phyloP scores from a whole-genome alignment of 768 basidiomycete genomes.

The Russula compacta region DNA sequence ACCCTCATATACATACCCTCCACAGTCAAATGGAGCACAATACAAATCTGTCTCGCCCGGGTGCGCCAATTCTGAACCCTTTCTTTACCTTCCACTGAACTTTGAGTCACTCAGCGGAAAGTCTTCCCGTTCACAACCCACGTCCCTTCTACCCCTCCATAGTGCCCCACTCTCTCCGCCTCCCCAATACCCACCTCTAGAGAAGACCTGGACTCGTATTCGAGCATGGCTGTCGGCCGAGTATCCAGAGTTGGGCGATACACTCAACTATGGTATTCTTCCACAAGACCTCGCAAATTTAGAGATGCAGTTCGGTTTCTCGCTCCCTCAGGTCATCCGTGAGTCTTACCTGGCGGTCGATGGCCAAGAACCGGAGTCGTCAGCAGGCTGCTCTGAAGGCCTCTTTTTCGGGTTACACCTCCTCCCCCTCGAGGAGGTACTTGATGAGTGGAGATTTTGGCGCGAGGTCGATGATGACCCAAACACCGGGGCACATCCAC shows the following conservation, averaged over 20 bases:
- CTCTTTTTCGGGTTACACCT: slow-evolving; percentile 95
- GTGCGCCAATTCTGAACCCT: slow-evolving; percentile 28
- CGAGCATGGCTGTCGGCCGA: slow-evolving; percentile 73
- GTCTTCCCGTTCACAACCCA: slow-evolving; percentile 37
- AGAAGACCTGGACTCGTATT: slow-evolving; percentile 76
- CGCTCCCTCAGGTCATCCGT: slow-evolving; percentile 77
- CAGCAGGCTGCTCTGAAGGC: slow-evolving; percentile 82
- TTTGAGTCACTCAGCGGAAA: slow-evolving; percentile 23
- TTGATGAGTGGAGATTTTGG: slow-evolving; percentile 97
- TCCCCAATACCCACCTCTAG: slow-evolving; percentile 64
- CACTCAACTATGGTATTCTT: slow-evolving; percentile 85
- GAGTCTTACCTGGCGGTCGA: slow-evolving; percentile 85
- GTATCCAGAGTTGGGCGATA: slow-evolving; percentile 93
- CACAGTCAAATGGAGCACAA: slow-evolving; percentile 40
- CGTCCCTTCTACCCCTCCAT: slow-evolving; percentile 62
- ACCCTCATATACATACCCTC: slow-evolving; percentile 71
- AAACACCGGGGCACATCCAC: slow-evolving; percentile 67
- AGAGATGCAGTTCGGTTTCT: slow-evolving; percentile 76
- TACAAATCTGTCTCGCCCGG: slow-evolving; percentile 56
- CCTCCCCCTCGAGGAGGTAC: slow-evolving; percentile 83
- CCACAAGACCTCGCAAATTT: slow-evolving; percentile 71
- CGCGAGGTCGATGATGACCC: slow-evolving; percentile 88
- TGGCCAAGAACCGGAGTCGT: slow-evolving; percentile 88
- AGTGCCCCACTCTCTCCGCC: slow-evolving; percentile 37
- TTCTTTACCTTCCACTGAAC: slow-evolving; percentile 5